Base-by-base conservation (phyloP, 1,139 yeast species). In the Debaryomycetaceae sp. region DNA sequence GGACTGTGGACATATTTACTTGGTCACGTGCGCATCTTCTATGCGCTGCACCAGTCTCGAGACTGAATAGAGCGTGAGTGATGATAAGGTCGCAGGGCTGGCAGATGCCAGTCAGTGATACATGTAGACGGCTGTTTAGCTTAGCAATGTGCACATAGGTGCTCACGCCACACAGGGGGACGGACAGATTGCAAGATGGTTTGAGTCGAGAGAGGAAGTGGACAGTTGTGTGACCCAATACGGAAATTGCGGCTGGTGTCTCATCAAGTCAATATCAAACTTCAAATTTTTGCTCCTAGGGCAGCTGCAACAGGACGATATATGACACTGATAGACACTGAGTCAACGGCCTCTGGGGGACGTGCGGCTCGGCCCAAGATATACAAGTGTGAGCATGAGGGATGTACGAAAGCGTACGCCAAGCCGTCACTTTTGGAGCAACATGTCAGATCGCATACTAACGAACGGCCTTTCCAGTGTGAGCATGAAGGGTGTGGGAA, bases 341-440 rank as follows among this genome's bases (percentile, higher is more conserved):
- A 34, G 30, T 40, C 56, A 14, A 40, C 43, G 30, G 38, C 42
- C 6, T 49, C 56, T 8, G 40, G 39, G 2, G 36, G 47, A 8
- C 45, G 58, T 6, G 63, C 80, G 31, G 65, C 75, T 24, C 67
- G 87, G 48, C 72, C 80, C 0, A 87, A 87, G 56, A 71, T 63
- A 39, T 83, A 83, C 58, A 53, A 62, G 4, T 89, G 96, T 60
- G 78, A 77, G 30, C 75, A 70, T 48, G 77, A 72, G 6, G 84
- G 79, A 3, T 93, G 99, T 58, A 76, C 66, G 35, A 91, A 89
- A 61, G 78, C 87, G 0, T 93, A 89, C 58, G 70, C 87, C 11
- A 76, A 91, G 45, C 97, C 98, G 0, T 85, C 95, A 6, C 71
- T 89, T 31, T 68, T 93, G 42, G 87, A 85, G 37, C 97, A 89